Base-by-base conservation (phyloP, 2,329 filamentous ascomycete genomes). In the Calonectria crousiana region DNA sequence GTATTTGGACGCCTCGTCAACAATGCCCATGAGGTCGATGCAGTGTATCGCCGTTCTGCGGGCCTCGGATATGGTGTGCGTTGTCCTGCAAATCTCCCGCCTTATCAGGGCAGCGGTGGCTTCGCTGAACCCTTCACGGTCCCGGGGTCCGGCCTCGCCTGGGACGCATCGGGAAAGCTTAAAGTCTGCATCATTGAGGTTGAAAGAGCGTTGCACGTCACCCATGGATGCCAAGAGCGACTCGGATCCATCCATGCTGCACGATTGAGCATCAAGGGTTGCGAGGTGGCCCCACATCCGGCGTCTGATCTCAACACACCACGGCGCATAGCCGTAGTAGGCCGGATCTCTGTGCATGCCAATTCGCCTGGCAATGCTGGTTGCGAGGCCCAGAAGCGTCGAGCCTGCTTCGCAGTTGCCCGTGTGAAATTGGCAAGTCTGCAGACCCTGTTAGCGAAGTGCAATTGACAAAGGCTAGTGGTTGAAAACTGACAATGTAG, bases 301-400 rank as follows among this genome's bases (percentile, higher is more conserved):
- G 16, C 75, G 64, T 52, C 75, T 72, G 38, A 77, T 67, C 49
- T 77, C 75, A n/a, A 75, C 58, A 30, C 70, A 72, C 75, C 75
- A 77, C 9, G 75, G 66, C 23, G 73, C 62, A 41, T 77, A 77
- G 6, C 75, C 75, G 28, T 77, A 77, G 41, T 74, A 75, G 18
- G 74, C 73, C 20, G 75, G 75, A 26, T 77, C 75, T 60, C 73
- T 65, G 41, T 77, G 75, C 74, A 77, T 67, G 20, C 75, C 75
- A 32, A 75, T 74, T 30, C 75, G 71, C 16, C 68, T 71, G 26
- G 75, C 75, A 23, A 77, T 75, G 47, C 69, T 77, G 28, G 73
- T 74, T 6, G 75, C 73, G 44, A 77, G 71, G 1, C 75, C 75
- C 3, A 77, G 44, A 18, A 77, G 71, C 1, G 71, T 74, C 5